phyloP scores from a whole-genome alignment of 2,329 filamentous ascomycete species.

The Penicillium olsonii region DNA sequence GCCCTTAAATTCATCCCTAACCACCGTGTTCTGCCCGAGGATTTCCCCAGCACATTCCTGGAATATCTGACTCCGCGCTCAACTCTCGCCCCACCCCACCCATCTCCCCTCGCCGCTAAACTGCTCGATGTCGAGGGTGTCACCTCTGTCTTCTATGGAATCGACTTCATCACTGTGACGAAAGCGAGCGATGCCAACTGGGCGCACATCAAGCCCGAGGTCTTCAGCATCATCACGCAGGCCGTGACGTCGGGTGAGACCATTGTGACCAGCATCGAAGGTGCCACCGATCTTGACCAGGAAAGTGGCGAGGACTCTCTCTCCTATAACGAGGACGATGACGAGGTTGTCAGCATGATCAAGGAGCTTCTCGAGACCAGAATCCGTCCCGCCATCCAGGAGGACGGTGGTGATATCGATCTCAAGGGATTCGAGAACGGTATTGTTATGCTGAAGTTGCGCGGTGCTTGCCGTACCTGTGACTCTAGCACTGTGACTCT shows the following conservation, averaged over 20 bases:
- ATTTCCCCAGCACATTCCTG: conserved; percentile 73
- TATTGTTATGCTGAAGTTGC: conserved; percentile 79
- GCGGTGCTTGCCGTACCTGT: conserved; percentile 92
- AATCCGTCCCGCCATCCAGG: conserved; percentile 92
- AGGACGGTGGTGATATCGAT: conserved; percentile 97
- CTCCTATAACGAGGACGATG: conserved; percentile 84
- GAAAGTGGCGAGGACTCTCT: conserved; percentile 66
- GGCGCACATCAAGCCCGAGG: conserved; percentile 92
- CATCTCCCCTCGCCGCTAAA: conserved; percentile 85
- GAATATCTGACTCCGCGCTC: conserved; percentile 90
- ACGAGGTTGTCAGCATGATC: conserved; percentile 96
- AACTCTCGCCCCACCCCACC: conserved; percentile 83
- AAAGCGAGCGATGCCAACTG: conserved; percentile 87
- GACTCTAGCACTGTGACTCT: conserved; percentile 95
- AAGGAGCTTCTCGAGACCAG: conserved; percentile 95
- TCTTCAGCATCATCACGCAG: conserved; percentile 94
- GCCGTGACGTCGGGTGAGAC: conserved; percentile 79
- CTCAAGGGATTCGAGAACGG: conserved; percentile 87
- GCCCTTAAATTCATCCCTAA: conserved; percentile 95
- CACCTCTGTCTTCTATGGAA: conserved; percentile 90
- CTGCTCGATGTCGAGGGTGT: conserved; percentile 93
- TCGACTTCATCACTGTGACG: conserved; percentile 95
- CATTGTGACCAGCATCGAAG: conserved; percentile 72
- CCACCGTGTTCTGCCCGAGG: conserved; percentile 76
- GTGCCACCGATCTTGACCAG: conserved; percentile 55